These are phyloP conservation scores for Cymbopogon flexuosus DNA, from an alignment of 202 grass and related monocot species.

Conservation along the genomic window DNA sequence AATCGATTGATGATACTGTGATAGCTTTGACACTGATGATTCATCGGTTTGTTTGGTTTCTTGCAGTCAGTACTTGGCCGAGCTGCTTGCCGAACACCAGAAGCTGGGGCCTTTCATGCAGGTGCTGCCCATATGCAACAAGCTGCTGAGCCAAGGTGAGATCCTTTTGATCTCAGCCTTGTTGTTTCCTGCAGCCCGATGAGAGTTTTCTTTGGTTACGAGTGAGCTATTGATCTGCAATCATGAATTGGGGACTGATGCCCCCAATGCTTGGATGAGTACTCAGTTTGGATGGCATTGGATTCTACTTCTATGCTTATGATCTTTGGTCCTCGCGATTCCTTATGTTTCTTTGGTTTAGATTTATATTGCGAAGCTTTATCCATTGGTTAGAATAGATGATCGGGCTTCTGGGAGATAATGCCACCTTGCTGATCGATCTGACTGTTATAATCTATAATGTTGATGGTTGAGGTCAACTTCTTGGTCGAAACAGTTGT, in stretches of 20 bases:
- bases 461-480: neutral
- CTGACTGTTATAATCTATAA: neutral
- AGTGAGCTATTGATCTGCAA: conserved; percentile 19
- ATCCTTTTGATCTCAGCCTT: conserved; percentile 37
- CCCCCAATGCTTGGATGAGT: conserved; percentile 21
- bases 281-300: conserved; percentile 36
- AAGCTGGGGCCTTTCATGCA: conserved; percentile 97
- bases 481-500: conserved; percentile 1
- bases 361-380: conserved; percentile 5
- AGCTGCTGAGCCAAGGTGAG: conserved; percentile 81
- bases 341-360: neutral
- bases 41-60: neutral
- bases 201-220: conserved; percentile 17
- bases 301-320: neutral
- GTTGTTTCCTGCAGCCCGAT: conserved; percentile 18
- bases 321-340: neutral
- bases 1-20: conserved; percentile 25
- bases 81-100: conserved; percentile 89
- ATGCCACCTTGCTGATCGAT: conserved; percentile 24
- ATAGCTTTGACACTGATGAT: neutral
- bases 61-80: conserved; percentile 77
- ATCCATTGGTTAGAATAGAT: conserved; percentile 6
- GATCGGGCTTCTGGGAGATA: conserved; percentile 14
- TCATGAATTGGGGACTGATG: conserved; percentile 11
- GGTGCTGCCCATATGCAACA: conserved; percentile 91